Evolutionary conservation across 1,139 yeast genomes (phyloP), one percentile per base, ranked within the genome.

Genomic region (Hansenula sp.): DNA sequence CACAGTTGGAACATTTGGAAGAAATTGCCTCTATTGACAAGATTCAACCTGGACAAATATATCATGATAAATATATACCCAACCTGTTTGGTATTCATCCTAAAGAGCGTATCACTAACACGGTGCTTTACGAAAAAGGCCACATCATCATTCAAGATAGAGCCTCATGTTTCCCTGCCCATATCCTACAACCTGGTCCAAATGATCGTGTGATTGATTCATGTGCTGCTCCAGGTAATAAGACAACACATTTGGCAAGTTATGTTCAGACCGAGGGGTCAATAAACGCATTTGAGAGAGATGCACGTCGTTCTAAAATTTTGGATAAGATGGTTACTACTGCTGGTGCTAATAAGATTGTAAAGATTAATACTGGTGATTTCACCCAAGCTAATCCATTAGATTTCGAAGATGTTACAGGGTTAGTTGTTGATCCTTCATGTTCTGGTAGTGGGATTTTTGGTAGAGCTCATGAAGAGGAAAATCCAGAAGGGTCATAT

Each of bases 211-310:
- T 90, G 8, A 86, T 93, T 36, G 99, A 93, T 66, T 87, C 97
- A 0, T 91, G 98, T 66, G 90, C 99, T 2, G 99, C 99, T 0
- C 99, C 99, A 2, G 99, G 99, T 7, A 93, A 93, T 65, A 94
- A 93, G 62, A 93, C 99, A 0, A 88, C 98, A 0, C 98, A 91
- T 65, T 70, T 84, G 27, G 96, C 98, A 0, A 77, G 95, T 1
- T 68, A 78, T 60, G 62, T 71, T 50, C 60, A 62, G 48, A 45
- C 46, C 6, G 46, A 47, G 0, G 50, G 53, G 12, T 48, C 51
- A 2, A 82, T 91, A 6, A 75, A 75, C 56, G 99, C 99, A 0
- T 93, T 90, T 66, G 99, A 93, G 63, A 75, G 91, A 55, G 96
- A 94, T 58, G 68, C 72, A 3, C 75, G 76, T 42, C 72, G 99